Evolutionary conservation across 768 basidiomycete species (phyloP).

Genomic region (Suillus brevipes): DNA sequence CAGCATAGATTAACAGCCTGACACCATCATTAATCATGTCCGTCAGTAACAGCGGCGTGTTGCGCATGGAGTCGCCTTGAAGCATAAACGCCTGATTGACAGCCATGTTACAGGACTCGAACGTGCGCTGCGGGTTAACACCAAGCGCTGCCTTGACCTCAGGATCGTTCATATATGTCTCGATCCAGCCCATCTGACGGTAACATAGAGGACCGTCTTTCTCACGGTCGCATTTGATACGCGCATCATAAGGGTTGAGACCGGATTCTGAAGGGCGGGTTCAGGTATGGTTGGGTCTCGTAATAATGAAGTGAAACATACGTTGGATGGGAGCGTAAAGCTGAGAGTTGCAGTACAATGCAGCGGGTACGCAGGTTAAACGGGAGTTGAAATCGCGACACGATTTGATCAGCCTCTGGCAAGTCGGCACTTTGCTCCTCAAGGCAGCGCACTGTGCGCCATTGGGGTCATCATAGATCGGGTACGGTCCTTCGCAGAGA

Average conservation of each 20-base stretch:
- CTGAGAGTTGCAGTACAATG: conserved; percentile 77
- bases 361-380: conserved; percentile 71
- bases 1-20: conserved; percentile 86
- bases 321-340: conserved; percentile 70
- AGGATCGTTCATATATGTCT: conserved; percentile 81
- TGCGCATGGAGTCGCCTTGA: conserved; percentile 87
- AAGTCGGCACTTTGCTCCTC: conserved; percentile 65
- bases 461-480: conserved; percentile 70
- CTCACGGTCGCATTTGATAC: conserved; percentile 66
- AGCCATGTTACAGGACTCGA: conserved; percentile 73
- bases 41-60: conserved; percentile 76
- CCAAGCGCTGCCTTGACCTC: conserved; percentile 79
- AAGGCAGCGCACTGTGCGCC: conserved; percentile 67
- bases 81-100: conserved; percentile 79
- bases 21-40: conserved; percentile 83
- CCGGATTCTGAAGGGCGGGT: conserved; percentile 51
- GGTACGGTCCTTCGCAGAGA: conserved; percentile 79
- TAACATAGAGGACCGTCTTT: conserved; percentile 79
- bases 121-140: conserved; percentile 56
- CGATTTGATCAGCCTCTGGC: conserved; percentile 67
- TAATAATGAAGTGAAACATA: conserved; percentile 38
- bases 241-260: conserved; percentile 88
- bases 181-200: conserved; percentile 82
- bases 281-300: not conserved
- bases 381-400: conserved; percentile 67